Base-by-base conservation (phyloP, 306 rosid species). In the Rosa rugosa region DNA sequence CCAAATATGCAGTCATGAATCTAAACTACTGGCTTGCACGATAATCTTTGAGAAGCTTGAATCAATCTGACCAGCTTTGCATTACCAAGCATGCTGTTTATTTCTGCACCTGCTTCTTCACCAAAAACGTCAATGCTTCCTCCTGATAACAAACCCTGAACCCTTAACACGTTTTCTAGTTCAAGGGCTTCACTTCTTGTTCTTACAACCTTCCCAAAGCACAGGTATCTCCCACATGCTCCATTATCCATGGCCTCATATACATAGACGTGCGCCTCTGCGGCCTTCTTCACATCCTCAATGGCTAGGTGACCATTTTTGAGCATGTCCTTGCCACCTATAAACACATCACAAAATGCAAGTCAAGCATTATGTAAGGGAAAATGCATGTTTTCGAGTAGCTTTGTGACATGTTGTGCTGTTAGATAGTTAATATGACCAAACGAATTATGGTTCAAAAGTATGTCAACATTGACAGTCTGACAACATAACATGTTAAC, bases 171-270 rank as follows among this genome's bases (percentile, higher is more conserved):
- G 10, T 54, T 73, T 54, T 73, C 66, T 20, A 73, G 20, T 38
- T 73, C 77, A 38, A 53, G 20, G 18, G 66, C 77, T 73, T 73
- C 77, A 11, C 66, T 38, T 57, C 60, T 73, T 73, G 23, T 53
- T 51, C 45, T 20, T 5, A 53, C 8, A 53, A 73, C 77, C 20
- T 73, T 73, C 38, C 50, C 77, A 38, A 53, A 73, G 77, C 77
- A 53, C 14, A 73, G 77, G 77, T 73, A 73, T 53, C 77, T 23
- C 65, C 77, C 77, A 40, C 50, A 11, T 25, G 77, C 66, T n/a
- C 77, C 77, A n/a, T 53, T 36, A 50, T 73, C 66, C 77, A 73
- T 73, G n/a, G 77, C 66, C 54, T 73, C 77, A 0, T 73, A 73
- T n/a, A 54, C 50, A 7, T 6, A 38, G n/a, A 73, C 77, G 11